Conservation (phyloP, 345 rosid species). For the Citrus sp. region DNA sequence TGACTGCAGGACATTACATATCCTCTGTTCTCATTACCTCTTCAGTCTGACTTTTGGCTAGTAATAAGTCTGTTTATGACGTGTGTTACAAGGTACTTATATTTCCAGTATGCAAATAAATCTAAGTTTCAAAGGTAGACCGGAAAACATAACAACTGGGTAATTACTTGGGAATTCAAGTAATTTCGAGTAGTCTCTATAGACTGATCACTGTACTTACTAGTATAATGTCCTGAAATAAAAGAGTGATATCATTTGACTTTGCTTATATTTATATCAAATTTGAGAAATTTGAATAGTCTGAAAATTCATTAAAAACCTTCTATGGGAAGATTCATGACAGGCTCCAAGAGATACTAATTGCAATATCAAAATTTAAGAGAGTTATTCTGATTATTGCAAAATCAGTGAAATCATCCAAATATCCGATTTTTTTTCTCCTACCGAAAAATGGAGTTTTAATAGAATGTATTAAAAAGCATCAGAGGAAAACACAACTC, state of each 20-base stretch:
- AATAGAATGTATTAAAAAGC: no score
- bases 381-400: neutral
- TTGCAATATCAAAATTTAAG: neutral
- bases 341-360: neutral
- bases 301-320: neutral
- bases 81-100: conserved; percentile 8
- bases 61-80: conserved; percentile 6
- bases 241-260: neutral
- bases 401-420: neutral
- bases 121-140: neutral
- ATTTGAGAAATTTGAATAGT: neutral
- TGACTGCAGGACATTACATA: conserved; percentile 29
- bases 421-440: no score
- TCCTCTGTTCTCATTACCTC: conserved; percentile 21
- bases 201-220: neutral
- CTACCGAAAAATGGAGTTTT: no score
- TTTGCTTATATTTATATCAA: neutral
- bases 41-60: conserved; percentile 15
- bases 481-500: no score
- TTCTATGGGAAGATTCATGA: neutral
- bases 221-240: neutral
- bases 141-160: neutral
- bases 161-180: neutral
- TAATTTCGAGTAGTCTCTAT: neutral
- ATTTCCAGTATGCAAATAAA: neutral